Conservation (phyloP, 2,329 filamentous ascomycete species). For the Ascochyta clinopodiicola region DNA sequence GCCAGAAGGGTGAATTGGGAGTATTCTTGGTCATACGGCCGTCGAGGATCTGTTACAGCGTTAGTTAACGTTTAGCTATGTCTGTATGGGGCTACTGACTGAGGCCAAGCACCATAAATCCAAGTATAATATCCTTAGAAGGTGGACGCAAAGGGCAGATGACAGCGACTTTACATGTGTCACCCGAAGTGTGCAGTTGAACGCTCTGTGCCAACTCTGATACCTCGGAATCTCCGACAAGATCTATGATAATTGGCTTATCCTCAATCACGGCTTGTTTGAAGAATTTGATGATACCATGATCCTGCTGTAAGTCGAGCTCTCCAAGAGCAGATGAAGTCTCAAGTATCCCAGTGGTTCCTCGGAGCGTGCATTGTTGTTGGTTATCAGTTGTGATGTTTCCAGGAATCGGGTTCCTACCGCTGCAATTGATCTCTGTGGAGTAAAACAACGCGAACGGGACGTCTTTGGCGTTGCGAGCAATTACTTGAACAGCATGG, state of each 20-base stretch:
- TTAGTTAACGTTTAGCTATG: background rate
- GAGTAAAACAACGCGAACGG: conserved; percentile 38
- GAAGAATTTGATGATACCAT: conserved; percentile 36
- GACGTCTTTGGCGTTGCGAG: conserved; percentile 67
- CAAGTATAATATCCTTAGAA: conserved; percentile 43
- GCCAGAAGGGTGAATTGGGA: conserved; percentile 46
- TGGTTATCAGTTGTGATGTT: conserved; percentile 10
- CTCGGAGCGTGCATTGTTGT: conserved; percentile 30
- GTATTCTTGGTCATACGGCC: conserved; percentile 50
- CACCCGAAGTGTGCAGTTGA: conserved; percentile 43
- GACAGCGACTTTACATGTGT: conserved; percentile 41
- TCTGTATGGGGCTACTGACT: conserved; percentile 13
- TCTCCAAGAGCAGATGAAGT: conserved; percentile 28
- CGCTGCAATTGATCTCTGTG: conserved; percentile 19
- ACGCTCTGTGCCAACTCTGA: conserved; percentile 35
- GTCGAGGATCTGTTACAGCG: conserved; percentile 34
- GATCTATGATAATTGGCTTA: conserved; percentile 35
- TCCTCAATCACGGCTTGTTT: conserved; percentile 35
- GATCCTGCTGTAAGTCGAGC: conserved; percentile 28
- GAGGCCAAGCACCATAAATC: conserved; percentile 50
- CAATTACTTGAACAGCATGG: conserved; percentile 69
- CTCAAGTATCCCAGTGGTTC: conserved; percentile 27
- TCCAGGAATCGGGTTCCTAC: conserved; percentile 6
- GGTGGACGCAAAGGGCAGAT: conserved; percentile 48
- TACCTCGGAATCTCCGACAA: conserved; percentile 38